Evolutionary conservation across 495 filamentous ascomycete species (phyloP), one percentile per base, ranked within the genome.

Genomic region (Penicillium canariense): DNA sequence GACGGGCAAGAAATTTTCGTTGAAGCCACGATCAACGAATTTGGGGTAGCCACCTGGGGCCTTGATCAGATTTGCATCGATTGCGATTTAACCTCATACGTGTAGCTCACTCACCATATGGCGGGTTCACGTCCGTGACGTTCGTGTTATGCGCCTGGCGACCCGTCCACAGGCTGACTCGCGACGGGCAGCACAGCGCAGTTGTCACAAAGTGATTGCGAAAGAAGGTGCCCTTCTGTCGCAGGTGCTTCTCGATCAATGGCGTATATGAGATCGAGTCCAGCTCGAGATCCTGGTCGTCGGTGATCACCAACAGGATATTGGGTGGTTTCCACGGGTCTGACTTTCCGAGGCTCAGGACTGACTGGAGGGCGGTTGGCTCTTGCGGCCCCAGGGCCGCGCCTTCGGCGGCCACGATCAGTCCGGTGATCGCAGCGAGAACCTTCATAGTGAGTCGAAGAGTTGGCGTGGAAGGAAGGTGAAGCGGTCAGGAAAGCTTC

Each of bases 141-240:
- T 90, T 90, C 15, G 86, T 88, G 60, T 89, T 90, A 64, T 90
- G 87, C 1, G 85, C 83, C 31, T 80, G 75, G 57, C 81, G 80
- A 14, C 87, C 87, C 0, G 85, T 88, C 82, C 74, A 82, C 4
- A 88, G 60, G 17, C 77, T 83, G 0, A 86, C 84, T 11, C 85
- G 70, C 3, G 83, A 81, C 0, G 85, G 85, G 36, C 85, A 88
- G 63, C 85, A 88, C 11, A 86, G 68, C 11, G 85, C 77, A 2
- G 79, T 84, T 1, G 84, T 84, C 52, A 80, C 81, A 52, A 82
- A 87, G 60, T 88, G 84, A 45, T 77, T 76, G 40, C 67, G 69
- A 54, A 78, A 87, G 1, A 70, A 73, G 5, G 80, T 80, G 5
- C 84, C 84, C 26, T 80, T 61, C n/a, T 79, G 65, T 14, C 71